These are phyloP conservation scores for Bretschneidera sinensis DNA, from an alignment of 345 rosid species.

Conservation along the genomic window DNA sequence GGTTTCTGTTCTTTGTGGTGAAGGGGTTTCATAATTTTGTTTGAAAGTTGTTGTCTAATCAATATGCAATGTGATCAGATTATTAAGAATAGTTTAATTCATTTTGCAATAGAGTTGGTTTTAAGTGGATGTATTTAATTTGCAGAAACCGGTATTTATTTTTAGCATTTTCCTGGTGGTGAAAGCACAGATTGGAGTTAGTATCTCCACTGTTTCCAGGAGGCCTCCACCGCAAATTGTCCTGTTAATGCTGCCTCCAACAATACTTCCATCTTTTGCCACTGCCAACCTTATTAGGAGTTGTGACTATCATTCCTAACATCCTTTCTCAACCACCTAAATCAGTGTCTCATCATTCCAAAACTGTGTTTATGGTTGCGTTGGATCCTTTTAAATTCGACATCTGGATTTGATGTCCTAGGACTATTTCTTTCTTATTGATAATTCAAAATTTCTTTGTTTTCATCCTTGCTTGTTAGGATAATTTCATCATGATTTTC, in stretches of 20 bases:
- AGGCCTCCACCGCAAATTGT: no score
- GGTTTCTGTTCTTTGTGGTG: background rate
- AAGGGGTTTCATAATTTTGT: no score
- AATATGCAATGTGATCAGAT: background rate
- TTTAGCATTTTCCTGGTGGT: background rate
- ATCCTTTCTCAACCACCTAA: background rate
- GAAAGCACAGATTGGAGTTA: background rate
- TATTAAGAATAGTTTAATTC: background rate
- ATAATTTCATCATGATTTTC: background rate
- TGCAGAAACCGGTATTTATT: background rate
- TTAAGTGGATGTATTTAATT: background rate
- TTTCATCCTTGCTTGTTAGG: background rate
- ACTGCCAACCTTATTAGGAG: background rate
- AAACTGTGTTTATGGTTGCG: no score
- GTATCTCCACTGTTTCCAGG: no score
- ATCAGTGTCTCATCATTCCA: background rate
- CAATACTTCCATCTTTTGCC: background rate
- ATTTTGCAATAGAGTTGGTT: background rate
- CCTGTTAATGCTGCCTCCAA: background rate
- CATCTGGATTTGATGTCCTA: no score
- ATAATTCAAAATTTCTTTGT: no score
- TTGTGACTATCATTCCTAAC: background rate
- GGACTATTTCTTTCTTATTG: no score
- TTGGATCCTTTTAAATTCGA: no score
- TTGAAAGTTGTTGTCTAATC: background rate